Base-by-base conservation (phyloP, 2,329 filamentous ascomycete species). In the Fusarium sp. region DNA sequence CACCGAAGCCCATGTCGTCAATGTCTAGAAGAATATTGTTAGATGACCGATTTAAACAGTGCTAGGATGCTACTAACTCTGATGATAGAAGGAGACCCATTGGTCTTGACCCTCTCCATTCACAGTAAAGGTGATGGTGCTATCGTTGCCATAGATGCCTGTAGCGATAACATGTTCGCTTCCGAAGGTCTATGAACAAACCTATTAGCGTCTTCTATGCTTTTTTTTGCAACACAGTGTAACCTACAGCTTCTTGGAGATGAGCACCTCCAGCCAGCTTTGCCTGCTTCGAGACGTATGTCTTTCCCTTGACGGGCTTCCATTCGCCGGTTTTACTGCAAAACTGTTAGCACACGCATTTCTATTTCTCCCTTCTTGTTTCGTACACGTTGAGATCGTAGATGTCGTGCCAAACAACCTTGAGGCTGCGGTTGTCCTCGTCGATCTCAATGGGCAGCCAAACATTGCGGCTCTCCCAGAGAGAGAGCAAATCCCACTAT, bases 1-100 rank as follows among this genome's bases (percentile, higher is more conserved):
- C 86, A 1, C 89, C 89, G 64, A 89, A 91, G 4, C 89, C 89
- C 87, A 90, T 90, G 67, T 91, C 89, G 59, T 91, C 89, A 3
- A 84, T 90, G 78, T 91, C 79, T 80, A 6, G 0, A 14, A 18
- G 5, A 33, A 38, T 10, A 9, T 16, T 18, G 29, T 59, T 16
- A 3, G n/a, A n/a, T n/a, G n/a, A n/a, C n/a, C n/a, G n/a, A n/a
- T n/a, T n/a, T n/a, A n/a, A n/a, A n/a, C n/a, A n/a, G n/a, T n/a
- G n/a, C n/a, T n/a, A n/a, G n/a, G n/a, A n/a, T n/a, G n/a, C n/a
- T n/a, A 29, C 57, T 66, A 62, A 80, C 79, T 89, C 72, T 89
- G 87, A 74, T 89, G 88, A 78, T 89, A 88, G 78, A 89, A 89
- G 0, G 87, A 88, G 0, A 89, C 83, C 87, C 87, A 89, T 75